Evolutionary conservation across 2,329 filamentous ascomycete species (phyloP), one percentile per base, ranked within the genome.

Genomic region (Lecanosticta acicola): DNA sequence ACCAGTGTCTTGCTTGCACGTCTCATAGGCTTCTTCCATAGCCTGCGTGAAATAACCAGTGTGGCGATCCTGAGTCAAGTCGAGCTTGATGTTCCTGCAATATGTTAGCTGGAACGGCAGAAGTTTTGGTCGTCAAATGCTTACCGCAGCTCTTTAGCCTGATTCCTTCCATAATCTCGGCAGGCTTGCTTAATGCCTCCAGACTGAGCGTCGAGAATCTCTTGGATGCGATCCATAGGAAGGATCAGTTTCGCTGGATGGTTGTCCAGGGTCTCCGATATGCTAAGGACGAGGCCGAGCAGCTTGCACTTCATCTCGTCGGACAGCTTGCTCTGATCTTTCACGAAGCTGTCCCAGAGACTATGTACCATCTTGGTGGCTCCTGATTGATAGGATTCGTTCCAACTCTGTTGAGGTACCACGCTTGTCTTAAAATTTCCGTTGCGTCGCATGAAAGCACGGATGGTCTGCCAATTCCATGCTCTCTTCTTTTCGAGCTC

Each of bases 381-480:
- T 7, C n/a, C 38, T 8, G 44, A 29, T 11, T 32, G 21, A 41
- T 57, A 58, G 3, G 43, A 37, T 39, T 55, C 48, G 29, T 58
- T 59, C 56, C 55, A 60, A 8, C 35, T 46, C 21, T 57, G 36
- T 10, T 47, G 14, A 9, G 52, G 45, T 8, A 21, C 32, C 10
- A 45, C 13, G 8, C n/a, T 26, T 11, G 57, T 56, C 0, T 13
- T 7, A 34, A 58, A 47, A 5, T 48, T 56, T 29, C 57, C 57
- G 17, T 54, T 17, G 10, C 46, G 51, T 1, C 49, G 40, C 3
- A 59, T 45, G 44, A 61, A 61, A 33, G 56, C 56, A 9, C 37
- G 34, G n/a, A 60, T 37, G 1, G 55, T 56, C 3, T 32, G 7
- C 19, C 26, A 24, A 19, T 50, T 42, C 48, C 32, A 35, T 3